Evolutionary conservation across 345 rosid genomes (phyloP).

Genomic region (Orychophragmus violaceus): DNA sequence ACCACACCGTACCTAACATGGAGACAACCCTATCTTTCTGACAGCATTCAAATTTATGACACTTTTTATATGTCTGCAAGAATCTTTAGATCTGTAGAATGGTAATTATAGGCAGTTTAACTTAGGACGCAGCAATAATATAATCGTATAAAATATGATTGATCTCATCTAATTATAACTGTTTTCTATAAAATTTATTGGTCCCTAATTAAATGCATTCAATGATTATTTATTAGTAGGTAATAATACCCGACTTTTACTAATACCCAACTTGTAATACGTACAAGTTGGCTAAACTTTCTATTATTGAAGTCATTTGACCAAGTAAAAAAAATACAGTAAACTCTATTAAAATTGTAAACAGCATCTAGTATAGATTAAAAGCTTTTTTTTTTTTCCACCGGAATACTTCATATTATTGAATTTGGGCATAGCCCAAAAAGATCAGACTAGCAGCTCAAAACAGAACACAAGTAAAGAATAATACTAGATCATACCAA

Average conservation of each 20-base stretch:
- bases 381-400: too few relatives aligned
- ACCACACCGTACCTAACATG: constrained; percentile 35
- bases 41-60: constrained; percentile 18
- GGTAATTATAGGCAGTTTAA: not conserved
- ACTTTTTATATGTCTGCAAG: constrained; percentile 15
- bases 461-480: too few relatives aligned
- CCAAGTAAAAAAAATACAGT: not conserved
- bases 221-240: constrained; percentile 12
- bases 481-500: too few relatives aligned
- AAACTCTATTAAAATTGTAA: not conserved
- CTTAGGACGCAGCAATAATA: not conserved
- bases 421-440: too few relatives aligned
- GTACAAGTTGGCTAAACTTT: constrained; percentile 10
- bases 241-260: too few relatives aligned
- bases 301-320: not conserved
- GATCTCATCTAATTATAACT: constrained; percentile 1
- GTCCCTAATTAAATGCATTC: constrained; percentile 8
- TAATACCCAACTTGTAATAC: constrained; percentile 5
- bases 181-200: constrained; percentile 5
- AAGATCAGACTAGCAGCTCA: too few relatives aligned
- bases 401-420: too few relatives aligned
- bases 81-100: constrained; percentile 8
- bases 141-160: not conserved
- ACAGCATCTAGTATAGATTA: not conserved
- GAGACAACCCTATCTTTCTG: constrained; percentile 33